Evolutionary conservation across 345 rosid species (phyloP).

Genomic region (Conringia planisiliqua): DNA sequence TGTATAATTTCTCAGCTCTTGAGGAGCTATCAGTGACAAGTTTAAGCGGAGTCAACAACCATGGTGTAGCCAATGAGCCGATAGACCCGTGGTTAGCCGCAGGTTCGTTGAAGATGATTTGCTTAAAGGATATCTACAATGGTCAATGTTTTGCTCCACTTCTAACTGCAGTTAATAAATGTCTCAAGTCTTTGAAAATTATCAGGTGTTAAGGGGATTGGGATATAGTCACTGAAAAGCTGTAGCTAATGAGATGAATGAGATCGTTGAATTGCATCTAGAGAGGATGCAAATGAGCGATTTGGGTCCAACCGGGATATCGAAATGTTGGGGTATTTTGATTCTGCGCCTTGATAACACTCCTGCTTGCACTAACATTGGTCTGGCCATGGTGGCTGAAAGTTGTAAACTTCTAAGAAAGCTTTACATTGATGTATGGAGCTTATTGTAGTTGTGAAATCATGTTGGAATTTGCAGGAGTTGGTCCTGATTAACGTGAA

Average conservation of each 20-base stretch:
- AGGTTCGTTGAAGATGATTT: conserved; percentile 46
- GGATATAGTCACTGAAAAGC: conserved; percentile 59
- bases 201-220: conserved; percentile 40
- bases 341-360: conserved; percentile 68
- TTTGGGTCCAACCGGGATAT: conserved; percentile 46
- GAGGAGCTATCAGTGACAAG: too few relatives aligned
- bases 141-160: conserved; percentile 79
- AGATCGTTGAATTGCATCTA: conserved; percentile 60
- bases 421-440: conserved; percentile 34
- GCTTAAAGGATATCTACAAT: conserved; percentile 70
- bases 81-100: conserved; percentile 65
- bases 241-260: conserved; percentile 39
- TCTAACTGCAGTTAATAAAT: conserved; percentile 50
- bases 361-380: conserved; percentile 59
- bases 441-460: too few relatives aligned
- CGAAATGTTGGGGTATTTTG: too few relatives aligned
- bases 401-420: conserved; percentile 60
- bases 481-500: too few relatives aligned
- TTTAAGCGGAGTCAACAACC: too few relatives aligned
- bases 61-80: too few relatives aligned
- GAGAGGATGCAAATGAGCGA: conserved; percentile 75
- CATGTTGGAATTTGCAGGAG: too few relatives aligned
- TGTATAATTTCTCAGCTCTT: too few relatives aligned
- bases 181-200: conserved; percentile 46
- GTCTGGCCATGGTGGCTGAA: conserved; percentile 49